Base-by-base conservation (phyloP, 2,329 filamentous ascomycete genomes). In the Ophiostoma sp. region DNA sequence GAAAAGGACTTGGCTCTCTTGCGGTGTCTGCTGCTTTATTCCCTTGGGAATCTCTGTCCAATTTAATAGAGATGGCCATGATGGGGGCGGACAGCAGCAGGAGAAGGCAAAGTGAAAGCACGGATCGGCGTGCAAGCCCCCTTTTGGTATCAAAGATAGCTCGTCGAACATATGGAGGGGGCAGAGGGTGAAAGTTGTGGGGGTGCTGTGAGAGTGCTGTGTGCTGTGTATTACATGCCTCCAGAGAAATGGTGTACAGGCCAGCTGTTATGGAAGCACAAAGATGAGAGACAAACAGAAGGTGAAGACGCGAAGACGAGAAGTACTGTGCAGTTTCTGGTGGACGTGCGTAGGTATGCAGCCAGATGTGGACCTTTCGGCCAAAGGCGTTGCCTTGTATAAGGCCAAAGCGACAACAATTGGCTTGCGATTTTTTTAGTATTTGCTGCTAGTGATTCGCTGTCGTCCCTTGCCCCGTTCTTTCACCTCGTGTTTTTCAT, bases 81-180 rank as follows among this genome's bases (percentile, higher is more conserved):
- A 39, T 63, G 17, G 64, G 25, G 66, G 57, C 64, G 39, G 39
- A 19, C 15, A 25, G 50, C 15, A 39, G 69, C 9, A 39, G 31
- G 22, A 39, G 19, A 19, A 33, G 33, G 71, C 33, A 12, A 59
- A 55, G 28, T 22, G 52, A 15, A n/a, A 59, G 45, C n/a, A 64
- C 33, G 31, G 36, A 72, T 72, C 71, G 50, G 71, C 63, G 25
- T 69, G 50, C 28, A 42, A 61, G 71, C 39, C 28, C 19, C 59
- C 9, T 68, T 31, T 55, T 57, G 70, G 33, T 19, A 31, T 55
- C 70, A 72, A 72, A 72, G 59, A 72, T 72, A 72, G 70, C 45
- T 28, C 17, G 17, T 52, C 28, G 36, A 52, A 33, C 7, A 25
- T n/a, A 25, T 25, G 7, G 19, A 25, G 25, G 28, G 52, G 2